Conservation (phyloP, 1,139 yeast genomes). For the Sugiyamaella japonica region DNA sequence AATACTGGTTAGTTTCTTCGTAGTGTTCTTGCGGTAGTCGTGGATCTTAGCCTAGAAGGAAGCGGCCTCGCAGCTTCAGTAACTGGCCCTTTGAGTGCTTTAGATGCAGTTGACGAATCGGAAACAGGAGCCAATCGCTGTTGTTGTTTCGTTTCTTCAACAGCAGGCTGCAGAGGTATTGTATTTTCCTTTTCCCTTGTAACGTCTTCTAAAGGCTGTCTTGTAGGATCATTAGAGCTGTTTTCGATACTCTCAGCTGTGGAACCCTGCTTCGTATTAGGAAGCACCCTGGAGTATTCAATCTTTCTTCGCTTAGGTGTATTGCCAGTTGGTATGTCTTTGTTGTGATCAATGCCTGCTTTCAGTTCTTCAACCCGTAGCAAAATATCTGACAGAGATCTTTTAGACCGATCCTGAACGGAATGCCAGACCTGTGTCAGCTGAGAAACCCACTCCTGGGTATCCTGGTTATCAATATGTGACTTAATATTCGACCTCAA, state of each 20-base stretch:
- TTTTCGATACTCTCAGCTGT: neutral
- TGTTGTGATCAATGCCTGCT: neutral
- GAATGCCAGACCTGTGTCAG: slow-evolving; percentile 14
- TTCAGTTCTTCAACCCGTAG: neutral
- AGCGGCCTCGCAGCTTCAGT: neutral
- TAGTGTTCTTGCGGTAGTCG: slow-evolving; percentile 3
- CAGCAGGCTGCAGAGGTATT: neutral
- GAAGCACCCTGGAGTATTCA: slow-evolving; percentile 19
- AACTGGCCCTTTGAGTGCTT: neutral
- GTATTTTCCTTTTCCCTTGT: slow-evolving; percentile 5
- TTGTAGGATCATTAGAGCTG: neutral
- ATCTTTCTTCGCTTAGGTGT: slow-evolving; percentile 21
- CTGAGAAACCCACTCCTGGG: slow-evolving; percentile 1
- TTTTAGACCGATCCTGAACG: slow-evolving; percentile 6
- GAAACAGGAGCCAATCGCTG: neutral
- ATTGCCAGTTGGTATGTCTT: slow-evolving; percentile 15
- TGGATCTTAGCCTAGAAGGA: slow-evolving; percentile 1
- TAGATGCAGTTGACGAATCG: neutral
- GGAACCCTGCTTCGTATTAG: slow-evolving; percentile 10
- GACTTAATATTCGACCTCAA: slow-evolving; percentile 14
- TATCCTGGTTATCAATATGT: neutral
- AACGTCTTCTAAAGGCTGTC: slow-evolving; percentile 12
- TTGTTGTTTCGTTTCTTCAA: neutral
- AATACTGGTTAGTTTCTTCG: slow-evolving; percentile 1
- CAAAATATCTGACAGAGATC: neutral